Conservation (phyloP, 2,329 filamentous ascomycete species). For the Sporothrix globosa region DNA sequence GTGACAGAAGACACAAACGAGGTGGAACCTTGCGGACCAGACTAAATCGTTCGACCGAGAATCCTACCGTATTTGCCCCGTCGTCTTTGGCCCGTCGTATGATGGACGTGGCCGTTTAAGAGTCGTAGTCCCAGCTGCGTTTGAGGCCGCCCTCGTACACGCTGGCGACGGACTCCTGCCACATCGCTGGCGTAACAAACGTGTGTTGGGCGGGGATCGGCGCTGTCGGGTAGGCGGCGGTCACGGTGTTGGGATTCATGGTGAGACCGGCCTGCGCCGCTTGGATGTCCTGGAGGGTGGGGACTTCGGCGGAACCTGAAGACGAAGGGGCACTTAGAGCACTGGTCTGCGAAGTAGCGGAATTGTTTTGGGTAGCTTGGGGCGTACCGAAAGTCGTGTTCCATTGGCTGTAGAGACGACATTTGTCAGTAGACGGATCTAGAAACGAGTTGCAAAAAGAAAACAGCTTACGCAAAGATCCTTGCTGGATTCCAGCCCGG, state of each 20-base stretch:
- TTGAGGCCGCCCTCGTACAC: constrained; percentile 69
- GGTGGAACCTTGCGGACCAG: background rate
- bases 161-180: constrained; percentile 71
- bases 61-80: background rate
- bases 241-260: constrained; percentile 51
- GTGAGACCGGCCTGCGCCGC: constrained; percentile 52
- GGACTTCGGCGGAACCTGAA: constrained; percentile 58
- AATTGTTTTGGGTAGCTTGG: constrained; percentile 50
- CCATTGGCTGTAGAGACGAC: constrained; percentile 72
- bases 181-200: constrained; percentile 72
- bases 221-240: constrained; percentile 57
- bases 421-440: background rate
- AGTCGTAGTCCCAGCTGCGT: constrained; percentile 62
- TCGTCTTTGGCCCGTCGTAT: no score
- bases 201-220: constrained; percentile 51
- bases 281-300: constrained; percentile 58
- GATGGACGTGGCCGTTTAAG: background rate
- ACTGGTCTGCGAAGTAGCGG: constrained; percentile 52
- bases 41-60: background rate
- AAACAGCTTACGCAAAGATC: constrained; percentile 79
- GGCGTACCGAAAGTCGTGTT: constrained; percentile 88
- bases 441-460: background rate
- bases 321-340: constrained; percentile 58
- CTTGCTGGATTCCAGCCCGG: constrained; percentile 80
- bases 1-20: background rate